Conservation (phyloP, 2,329 filamentous ascomycete genomes). For the Stagonosporopsis cucurbitacearum region DNA sequence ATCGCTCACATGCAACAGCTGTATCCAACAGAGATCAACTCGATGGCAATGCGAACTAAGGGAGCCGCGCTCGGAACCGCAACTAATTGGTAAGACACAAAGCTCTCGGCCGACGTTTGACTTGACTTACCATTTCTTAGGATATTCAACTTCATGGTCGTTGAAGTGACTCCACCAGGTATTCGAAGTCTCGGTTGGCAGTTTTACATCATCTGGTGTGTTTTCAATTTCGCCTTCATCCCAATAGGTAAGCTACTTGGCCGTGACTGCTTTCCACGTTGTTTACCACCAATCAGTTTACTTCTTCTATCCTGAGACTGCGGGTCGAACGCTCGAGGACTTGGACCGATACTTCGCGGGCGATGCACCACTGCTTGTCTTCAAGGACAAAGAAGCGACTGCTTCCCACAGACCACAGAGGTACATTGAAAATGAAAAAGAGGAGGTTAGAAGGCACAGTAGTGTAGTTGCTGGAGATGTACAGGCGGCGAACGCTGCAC, state of each 20-base stretch:
- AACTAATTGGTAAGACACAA: conserved; percentile 53
- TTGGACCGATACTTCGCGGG: conserved; percentile 38
- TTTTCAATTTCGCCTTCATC: conserved; percentile 57
- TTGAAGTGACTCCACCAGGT: conserved; percentile 53
- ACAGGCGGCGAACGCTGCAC: conserved; percentile 19
- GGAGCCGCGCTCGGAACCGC: conserved; percentile 58
- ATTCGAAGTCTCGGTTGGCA: conserved; percentile 51
- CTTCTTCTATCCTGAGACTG: conserved; percentile 41
- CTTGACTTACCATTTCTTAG: neutral
- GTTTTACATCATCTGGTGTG: conserved; percentile 56
- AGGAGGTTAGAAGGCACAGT: conserved; percentile 30
- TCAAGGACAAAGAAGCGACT: conserved; percentile 57
- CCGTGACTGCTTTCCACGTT: neutral
- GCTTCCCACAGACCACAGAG: conserved; percentile 53
- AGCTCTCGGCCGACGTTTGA: too few relatives aligned
- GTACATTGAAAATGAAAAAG: conserved; percentile 54
- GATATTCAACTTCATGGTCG: conserved; percentile 26
- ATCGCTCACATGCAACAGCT: conserved; percentile 19
- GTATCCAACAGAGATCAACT: conserved; percentile 60
- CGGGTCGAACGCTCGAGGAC: conserved; percentile 40
- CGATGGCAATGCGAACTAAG: conserved; percentile 57
- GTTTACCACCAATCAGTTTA: conserved; percentile 28
- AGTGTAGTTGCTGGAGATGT: conserved; percentile 28
- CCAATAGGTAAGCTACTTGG: conserved; percentile 40
- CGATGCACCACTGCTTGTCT: conserved; percentile 51